Conservation (phyloP, 345 rosid species). For the Acer negundo region DNA sequence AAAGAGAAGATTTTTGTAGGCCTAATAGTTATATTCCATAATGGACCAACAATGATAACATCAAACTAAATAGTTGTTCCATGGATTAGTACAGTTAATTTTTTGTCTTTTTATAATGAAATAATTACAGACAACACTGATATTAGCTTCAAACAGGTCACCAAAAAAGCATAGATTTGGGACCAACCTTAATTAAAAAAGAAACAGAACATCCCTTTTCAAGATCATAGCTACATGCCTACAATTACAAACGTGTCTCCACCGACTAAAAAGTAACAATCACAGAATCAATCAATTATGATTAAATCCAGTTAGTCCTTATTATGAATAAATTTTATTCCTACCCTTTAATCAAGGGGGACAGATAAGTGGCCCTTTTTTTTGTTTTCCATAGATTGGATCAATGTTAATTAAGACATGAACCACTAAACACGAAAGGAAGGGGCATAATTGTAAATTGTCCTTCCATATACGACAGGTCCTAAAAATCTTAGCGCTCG, state of each 20-base stretch:
- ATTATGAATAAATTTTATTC: neutral
- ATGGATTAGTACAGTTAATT: neutral
- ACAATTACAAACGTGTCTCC: neutral
- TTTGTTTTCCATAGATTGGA: too few species aligned
- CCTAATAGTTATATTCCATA: neutral
- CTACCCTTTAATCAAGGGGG: neutral
- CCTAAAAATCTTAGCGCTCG: neutral
- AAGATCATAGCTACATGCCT: too few species aligned
- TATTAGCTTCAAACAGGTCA: slow-evolving; percentile 6
- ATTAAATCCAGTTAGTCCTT: slow-evolving; percentile 8
- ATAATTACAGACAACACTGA: neutral
- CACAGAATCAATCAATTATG: slow-evolving; percentile 14
- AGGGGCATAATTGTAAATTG: neutral
- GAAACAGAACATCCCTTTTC: neutral
- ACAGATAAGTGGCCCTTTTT: too few species aligned
- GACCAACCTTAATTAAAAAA: slow-evolving; percentile 13
- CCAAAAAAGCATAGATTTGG: slow-evolving; percentile 6
- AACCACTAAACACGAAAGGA: too few species aligned
- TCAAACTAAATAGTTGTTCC: neutral
- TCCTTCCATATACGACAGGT: neutral
- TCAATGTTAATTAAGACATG: too few species aligned
- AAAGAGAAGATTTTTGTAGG: slow-evolving; percentile 2
- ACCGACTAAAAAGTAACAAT: slow-evolving; percentile 14
- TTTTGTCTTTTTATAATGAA: neutral
- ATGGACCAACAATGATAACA: neutral